Percentiles rank a stretch among this genome's conserved stretches.
Conservation (phyloP, 2,329 filamentous ascomycete genomes). For the Phoma herbarum region DNA sequence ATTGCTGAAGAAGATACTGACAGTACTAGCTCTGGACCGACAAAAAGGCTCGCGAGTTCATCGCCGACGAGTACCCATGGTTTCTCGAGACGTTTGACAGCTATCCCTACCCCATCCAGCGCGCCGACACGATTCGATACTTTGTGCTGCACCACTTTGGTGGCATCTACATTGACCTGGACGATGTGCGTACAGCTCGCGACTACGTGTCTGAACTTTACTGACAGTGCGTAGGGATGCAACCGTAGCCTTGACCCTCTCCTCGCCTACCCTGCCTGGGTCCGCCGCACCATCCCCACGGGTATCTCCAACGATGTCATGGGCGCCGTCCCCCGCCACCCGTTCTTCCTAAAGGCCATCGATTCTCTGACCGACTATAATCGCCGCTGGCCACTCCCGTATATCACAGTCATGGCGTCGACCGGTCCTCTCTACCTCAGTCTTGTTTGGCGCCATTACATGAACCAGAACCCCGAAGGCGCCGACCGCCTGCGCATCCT, state of each 20-base stretch:
- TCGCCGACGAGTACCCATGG: constrained; percentile 75
- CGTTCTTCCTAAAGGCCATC: constrained; percentile 76
- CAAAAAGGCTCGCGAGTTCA: constrained; percentile 73
- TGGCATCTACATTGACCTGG: constrained; percentile 82
- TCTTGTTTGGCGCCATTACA: constrained; percentile 79
- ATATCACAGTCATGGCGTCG: constrained; percentile 82
- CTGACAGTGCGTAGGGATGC: constrained; percentile 63
- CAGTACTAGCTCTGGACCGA: constrained; percentile 75
- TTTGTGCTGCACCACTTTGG: constrained; percentile 80
- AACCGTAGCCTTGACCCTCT: constrained; percentile 73
- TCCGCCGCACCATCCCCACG: constrained; percentile 76
- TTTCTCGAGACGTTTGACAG: constrained; percentile 77
- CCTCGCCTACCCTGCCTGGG: constrained; percentile 73
- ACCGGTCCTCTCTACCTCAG: constrained; percentile 80
- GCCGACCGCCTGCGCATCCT: constrained; percentile 70
- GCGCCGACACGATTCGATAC: constrained; percentile 81
- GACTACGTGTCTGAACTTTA: not conserved
- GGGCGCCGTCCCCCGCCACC: constrained; percentile 75
- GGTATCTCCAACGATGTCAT: constrained; percentile 85
- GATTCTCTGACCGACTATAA: constrained; percentile 73
- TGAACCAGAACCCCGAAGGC: constrained; percentile 59
- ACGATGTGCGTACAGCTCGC: constrained; percentile 62
- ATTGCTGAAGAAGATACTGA: constrained; percentile 15
- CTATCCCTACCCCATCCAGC: constrained; percentile 79
- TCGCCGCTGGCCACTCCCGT: constrained; percentile 72